phyloP scores from a whole-genome alignment of 257 asterid species.

The Solanum chilense region DNA sequence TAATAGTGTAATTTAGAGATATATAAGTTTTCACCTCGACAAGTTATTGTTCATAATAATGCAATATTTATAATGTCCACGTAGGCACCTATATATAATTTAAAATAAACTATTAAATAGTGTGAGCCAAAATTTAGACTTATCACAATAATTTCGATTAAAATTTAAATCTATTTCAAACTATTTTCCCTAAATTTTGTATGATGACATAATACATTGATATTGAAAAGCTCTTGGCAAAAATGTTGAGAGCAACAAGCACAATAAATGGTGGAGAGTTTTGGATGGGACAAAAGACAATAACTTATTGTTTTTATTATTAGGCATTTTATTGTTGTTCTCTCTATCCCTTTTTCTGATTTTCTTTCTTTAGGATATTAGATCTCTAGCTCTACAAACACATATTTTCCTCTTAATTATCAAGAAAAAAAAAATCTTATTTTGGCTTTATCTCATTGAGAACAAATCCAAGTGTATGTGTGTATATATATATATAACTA shows the following conservation, averaged over 20 bases:
- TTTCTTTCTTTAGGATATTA: neutral
- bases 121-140: rapidly evolving
- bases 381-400: neutral
- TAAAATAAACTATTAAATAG: too few relatives aligned
- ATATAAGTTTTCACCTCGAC: too few relatives aligned
- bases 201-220: neutral
- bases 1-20: too few relatives aligned
- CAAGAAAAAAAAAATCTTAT: neutral
- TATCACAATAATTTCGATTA: too few relatives aligned
- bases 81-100: too few relatives aligned
- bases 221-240: slow-evolving; percentile 1
- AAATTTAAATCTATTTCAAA: too few relatives aligned
- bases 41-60: too few relatives aligned
- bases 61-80: too few relatives aligned
- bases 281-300: neutral
- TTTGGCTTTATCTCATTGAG: neutral
- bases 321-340: neutral
- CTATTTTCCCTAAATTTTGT: neutral
- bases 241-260: slow-evolving; percentile 14
- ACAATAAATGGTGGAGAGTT: slow-evolving; percentile 2
- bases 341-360: neutral
- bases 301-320: neutral
- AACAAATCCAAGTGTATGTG: neutral
- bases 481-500: neutral
- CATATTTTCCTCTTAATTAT: neutral